phyloP scores from a whole-genome alignment of 768 basidiomycete genomes.

The Pleurotus djamor region DNA sequence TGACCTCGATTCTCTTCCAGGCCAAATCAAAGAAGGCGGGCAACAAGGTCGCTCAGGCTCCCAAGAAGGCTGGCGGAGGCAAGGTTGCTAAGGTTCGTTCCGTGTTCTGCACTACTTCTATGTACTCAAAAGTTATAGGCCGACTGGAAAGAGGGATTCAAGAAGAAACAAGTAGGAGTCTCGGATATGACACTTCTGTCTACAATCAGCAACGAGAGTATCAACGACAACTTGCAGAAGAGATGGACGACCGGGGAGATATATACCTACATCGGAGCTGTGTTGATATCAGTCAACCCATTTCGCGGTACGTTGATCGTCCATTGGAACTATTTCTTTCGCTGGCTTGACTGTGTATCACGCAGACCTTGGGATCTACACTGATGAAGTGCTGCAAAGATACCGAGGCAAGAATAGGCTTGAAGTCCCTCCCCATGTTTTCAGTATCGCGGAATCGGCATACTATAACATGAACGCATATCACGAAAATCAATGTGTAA shows the following conservation, averaged over 20 bases:
- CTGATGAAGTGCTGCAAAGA: slow-evolving; percentile 77
- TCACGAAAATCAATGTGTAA: slow-evolving; percentile 99
- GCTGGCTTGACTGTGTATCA: too few species aligned
- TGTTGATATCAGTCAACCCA: slow-evolving; percentile 98
- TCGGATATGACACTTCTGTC: slow-evolving; percentile 98
- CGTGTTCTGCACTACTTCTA: background rate
- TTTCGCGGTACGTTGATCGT: slow-evolving; percentile 67
- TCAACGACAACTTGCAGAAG: slow-evolving; percentile 98
- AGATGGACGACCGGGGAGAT: slow-evolving; percentile 95
- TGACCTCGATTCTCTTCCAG: slow-evolving; percentile 29
- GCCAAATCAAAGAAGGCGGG: slow-evolving; percentile 90
- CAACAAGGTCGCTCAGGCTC: slow-evolving; percentile 68
- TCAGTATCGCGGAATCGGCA: slow-evolving; percentile 92
- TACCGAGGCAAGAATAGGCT: slow-evolving; percentile 98
- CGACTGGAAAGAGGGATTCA: slow-evolving; percentile 99
- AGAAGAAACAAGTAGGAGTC: slow-evolving; percentile 98
- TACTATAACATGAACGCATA: slow-evolving; percentile 99
- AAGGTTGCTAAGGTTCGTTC: slow-evolving; percentile 75
- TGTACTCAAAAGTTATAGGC: slow-evolving; percentile 49
- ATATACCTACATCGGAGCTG: slow-evolving; percentile 98
- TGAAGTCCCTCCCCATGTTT: slow-evolving; percentile 98
- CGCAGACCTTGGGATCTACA: slow-evolving; percentile 95
- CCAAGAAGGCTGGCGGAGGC: slow-evolving; percentile 57
- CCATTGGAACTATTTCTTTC: slow-evolving; percentile 9
- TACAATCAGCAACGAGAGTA: slow-evolving; percentile 94